Conservation (phyloP, 495 filamentous ascomycete species). For the Aspergillus taichungensis region DNA sequence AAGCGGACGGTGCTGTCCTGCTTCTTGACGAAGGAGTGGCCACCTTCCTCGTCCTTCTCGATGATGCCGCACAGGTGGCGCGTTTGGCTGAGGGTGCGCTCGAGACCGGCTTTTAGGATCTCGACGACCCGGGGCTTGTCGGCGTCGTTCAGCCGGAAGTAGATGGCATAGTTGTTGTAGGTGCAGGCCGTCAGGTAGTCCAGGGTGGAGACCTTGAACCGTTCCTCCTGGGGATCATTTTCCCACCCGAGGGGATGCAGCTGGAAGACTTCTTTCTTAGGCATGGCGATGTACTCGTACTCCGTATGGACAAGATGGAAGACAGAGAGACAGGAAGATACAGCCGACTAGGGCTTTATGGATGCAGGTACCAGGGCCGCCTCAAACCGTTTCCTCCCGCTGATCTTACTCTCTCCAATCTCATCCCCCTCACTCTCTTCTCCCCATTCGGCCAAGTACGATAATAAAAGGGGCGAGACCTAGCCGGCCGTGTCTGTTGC, state of each 20-base stretch:
- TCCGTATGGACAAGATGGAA: too few species aligned
- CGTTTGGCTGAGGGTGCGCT: slow-evolving; percentile 31
- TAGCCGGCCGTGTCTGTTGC: too few species aligned
- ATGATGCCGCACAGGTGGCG: slow-evolving; percentile 36
- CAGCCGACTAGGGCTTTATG: too few species aligned
- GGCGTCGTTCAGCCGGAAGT: slow-evolving; percentile 28
- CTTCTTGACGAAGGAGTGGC: slow-evolving; percentile 33
- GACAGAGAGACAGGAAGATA: too few species aligned
- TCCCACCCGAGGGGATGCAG: slow-evolving; percentile 13
- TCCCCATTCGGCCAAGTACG: too few species aligned
- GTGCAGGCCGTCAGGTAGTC: slow-evolving; percentile 11
- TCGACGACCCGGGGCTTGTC: slow-evolving; percentile 17
- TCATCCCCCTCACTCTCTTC: too few species aligned
- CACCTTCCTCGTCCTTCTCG: slow-evolving; percentile 25
- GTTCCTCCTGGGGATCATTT: slow-evolving; percentile 12
- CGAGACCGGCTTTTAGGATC: slow-evolving; percentile 24
- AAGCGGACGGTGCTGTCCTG: slow-evolving; percentile 31
- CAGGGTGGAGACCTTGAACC: slow-evolving; percentile 15
- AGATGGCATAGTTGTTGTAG: slow-evolving; percentile 25
- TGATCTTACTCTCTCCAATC: too few species aligned
- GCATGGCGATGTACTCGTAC: slow-evolving; percentile 12
- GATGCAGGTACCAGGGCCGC: too few species aligned
- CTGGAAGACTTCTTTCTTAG: slow-evolving; percentile 2
- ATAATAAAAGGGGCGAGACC: too few species aligned
- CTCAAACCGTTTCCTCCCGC: too few species aligned